Evolutionary conservation across 768 basidiomycete species (phyloP), one percentile per base, ranked within the genome.

Genomic region (Albatrellus ellisii): DNA sequence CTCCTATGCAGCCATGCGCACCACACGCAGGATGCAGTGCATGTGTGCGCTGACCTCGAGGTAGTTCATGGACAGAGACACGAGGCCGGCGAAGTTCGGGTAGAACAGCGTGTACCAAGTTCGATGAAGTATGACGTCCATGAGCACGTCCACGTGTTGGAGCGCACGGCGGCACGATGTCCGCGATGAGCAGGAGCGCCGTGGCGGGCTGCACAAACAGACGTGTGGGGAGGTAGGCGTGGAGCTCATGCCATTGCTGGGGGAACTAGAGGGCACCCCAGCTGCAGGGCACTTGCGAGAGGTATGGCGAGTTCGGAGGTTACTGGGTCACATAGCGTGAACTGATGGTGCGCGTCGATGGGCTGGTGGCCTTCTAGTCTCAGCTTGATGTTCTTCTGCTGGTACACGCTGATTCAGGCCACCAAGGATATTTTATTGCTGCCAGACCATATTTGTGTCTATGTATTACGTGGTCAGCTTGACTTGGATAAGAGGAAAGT

Each of bases 91-190:
- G 54, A 74, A 90, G 61, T 90, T 91, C 9, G 88, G 87, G 54
- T 91, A 91, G 24, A 91, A 71, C 89, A 90, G 90, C 39, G 77
- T 73, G 59, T 86, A 87, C 2, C 76, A 41, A 90, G 67, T 58
- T 91, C 88, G 59, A 89, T 89, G 57, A 89, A 86, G 59, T 79
- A 89, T 47, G 78, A 78, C 59, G 91, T 91, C 88, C 88, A 91
- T 7, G 83, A 87, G 37, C 69, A 68, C 10, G 69, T 66, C 89
- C 88, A 91, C 26, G 65, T 61, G 63, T 85, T 90, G 26, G 85
- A 88, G 32, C 86, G 77, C 17, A 86, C 75, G 20, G 72, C 61
- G 82, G 84, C 20, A 89, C 85, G 50, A 90, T 64, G 31, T 62
- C 46, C 33, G 53, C 54, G 18, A 62, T 62, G 43, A 72, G 29